Conservation (phyloP, 108 stramenopile genomes). For the Nitzschia inconspicua region DNA sequence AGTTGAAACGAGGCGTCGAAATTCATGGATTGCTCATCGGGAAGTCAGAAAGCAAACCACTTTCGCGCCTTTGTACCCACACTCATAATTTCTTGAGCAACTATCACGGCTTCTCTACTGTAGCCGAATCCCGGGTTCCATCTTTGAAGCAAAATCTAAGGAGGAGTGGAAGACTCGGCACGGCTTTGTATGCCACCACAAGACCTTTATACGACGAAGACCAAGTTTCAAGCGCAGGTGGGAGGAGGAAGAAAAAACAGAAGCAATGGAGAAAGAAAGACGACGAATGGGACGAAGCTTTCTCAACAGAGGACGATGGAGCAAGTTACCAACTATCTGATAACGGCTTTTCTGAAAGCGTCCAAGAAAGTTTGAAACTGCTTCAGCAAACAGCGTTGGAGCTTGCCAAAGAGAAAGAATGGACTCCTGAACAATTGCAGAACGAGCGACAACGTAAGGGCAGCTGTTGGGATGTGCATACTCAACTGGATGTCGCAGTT, state of each 20-base stretch:
- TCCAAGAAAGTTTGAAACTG: no score
- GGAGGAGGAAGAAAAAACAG: not conserved
- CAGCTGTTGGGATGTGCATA: not conserved
- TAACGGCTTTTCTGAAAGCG: no score
- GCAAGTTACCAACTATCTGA: no score
- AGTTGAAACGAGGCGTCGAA: constrained; percentile 43
- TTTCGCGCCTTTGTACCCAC: constrained; percentile 50
- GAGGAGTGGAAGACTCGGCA: constrained; percentile 3
- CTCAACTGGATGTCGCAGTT: constrained; percentile 39
- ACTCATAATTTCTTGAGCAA: constrained; percentile 57
- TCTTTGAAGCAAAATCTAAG: not conserved
- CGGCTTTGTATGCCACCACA: constrained; percentile 10
- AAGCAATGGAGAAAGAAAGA: not conserved
- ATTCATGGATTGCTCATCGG: constrained; percentile 71
- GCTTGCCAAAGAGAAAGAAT: no score
- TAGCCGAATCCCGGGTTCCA: not conserved
- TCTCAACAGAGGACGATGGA: no score
- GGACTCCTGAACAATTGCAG: no score
- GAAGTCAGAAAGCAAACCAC: constrained; percentile 53
- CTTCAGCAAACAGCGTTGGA: no score
- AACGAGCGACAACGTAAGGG: no score
- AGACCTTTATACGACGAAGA: constrained; percentile 13
- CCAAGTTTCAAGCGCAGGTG: no score
- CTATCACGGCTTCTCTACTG: constrained; percentile 24
- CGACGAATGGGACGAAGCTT: no score